Evolutionary conservation across 2,329 filamentous ascomycete genomes (phyloP), one percentile per base, ranked within the genome.

Genomic region (Diatrype stigma): DNA sequence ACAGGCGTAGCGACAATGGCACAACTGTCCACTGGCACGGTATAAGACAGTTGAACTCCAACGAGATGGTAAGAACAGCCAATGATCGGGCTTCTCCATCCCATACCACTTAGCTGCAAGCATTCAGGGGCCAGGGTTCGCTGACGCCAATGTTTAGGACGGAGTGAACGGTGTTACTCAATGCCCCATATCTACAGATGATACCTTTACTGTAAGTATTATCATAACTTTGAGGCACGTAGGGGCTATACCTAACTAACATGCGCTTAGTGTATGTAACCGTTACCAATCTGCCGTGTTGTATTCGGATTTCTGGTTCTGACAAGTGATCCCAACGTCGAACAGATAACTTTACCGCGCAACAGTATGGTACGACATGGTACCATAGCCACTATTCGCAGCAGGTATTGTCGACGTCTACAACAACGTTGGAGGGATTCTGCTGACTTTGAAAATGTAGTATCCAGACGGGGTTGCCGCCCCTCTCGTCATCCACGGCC

Each of bases 161-260:
- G 67, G 67, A 14, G 67, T 67, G 22, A 63, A 63, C 26, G 65
- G 64, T 26, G 54, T 67, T 17, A 69, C 66, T 0, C 78, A 84
- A 60, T 84, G 81, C 60, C 79, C 80, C 2, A 77, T 81, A 49
- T 68, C 77, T 14, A 76, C 77, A 0, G 74, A 73, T 22, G 59
- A 70, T 16, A 65, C 61, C 6, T 62, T 63, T 26, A 68, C 64
- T 0, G 40, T 44, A 42, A 42, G 17, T 21, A 3, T 5, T 10
- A 42, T 22, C 17, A 42, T 22, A 5, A 11, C 8, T 10, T 10
- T 10, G 17, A 11, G 2, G 11, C 12, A 12, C 5, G 12, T n/a
- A n/a, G 35, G 16, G 6, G 8, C 3, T 10, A 16, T 6, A 17
- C 5, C 8, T 12, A 42, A 16, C 21, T 42, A 42, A 42, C 12